Percentiles rank a stretch among this genome's conserved stretches.
Conservation (phyloP, 192 early-diverging fungal species). For the Backusella australiensis region DNA sequence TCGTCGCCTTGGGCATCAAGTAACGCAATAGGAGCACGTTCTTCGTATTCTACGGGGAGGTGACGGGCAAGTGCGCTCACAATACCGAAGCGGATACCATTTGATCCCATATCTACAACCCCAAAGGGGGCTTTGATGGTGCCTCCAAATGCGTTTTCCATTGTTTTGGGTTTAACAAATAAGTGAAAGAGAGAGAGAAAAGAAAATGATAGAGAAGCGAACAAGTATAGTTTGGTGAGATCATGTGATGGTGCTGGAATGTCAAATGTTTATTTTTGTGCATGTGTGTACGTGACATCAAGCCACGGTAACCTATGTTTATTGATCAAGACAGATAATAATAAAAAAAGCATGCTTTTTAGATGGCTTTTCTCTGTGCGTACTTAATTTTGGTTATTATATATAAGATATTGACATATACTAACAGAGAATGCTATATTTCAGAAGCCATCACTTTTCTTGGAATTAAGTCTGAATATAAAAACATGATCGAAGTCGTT, state of each 20-base stretch:
- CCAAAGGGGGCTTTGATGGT: conserved; percentile 34
- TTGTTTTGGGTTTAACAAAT: background rate
- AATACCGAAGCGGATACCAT: conserved; percentile 59
- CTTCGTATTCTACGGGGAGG: conserved; percentile 52
- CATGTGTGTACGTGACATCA: too few relatives aligned
- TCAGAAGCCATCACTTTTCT: too few relatives aligned
- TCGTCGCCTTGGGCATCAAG: conserved; percentile 44
- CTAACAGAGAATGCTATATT: too few relatives aligned
- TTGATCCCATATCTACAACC: conserved; percentile 58
- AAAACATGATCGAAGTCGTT: too few relatives aligned
- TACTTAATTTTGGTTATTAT: too few relatives aligned
- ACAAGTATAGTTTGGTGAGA: background rate
- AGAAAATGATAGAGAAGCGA: background rate
- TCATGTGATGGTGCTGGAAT: background rate
- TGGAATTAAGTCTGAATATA: too few relatives aligned
- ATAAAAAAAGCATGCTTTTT: too few relatives aligned
- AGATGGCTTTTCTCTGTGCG: too few relatives aligned
- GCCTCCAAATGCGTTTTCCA: background rate
- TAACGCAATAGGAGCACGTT: conserved; percentile 52
- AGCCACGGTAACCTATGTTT: too few relatives aligned
- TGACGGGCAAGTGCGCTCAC: conserved; percentile 42
- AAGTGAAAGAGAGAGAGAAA: background rate
- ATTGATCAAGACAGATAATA: too few relatives aligned
- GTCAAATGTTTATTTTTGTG: background rate
- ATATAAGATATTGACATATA: too few relatives aligned